Base-by-base conservation (phyloP, 441 rosid genomes). In the Populus hybrid region DNA sequence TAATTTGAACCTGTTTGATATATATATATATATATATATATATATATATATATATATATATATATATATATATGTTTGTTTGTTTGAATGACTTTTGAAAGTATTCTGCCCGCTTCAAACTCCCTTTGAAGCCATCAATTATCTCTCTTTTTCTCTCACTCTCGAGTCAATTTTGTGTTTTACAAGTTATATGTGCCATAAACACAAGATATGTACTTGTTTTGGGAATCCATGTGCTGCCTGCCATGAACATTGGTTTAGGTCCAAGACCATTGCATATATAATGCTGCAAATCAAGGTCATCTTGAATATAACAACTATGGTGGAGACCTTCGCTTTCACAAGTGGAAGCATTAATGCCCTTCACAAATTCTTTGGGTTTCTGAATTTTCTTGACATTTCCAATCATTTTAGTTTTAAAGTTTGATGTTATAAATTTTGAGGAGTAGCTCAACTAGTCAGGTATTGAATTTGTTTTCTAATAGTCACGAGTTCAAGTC, bases 361-460 rank as follows among this genome's bases (percentile, higher is more conserved):
- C 42, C 42, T 38, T 38, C 11, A 38, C 11, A 38, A 14, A 3
- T 45, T 45, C 12, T 14, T 45, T 38, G 3, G 42, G 9, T 38
- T 2, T 38, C 1, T 42, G 5, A 3, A 12, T 42, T 42, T 12
- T 12, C 20, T 0, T 4, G 18, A 12, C 2, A 45, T 45, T 4
- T 12, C 3, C 7, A 4, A 3, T 45, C 7, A 45, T 20, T 45
- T 12, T 45, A 7, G 0, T 4, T 14, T 1, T 45, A 4, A 45
- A 45, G 56, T 14, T 45, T 14, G 18, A 45, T 45, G 6, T 33
- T 0, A 33, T 33, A 33, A 33, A 33, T 1, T 6, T 6, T 31
- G 0, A 6, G 0, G 0, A 3, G 0, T 33, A 33, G 0, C 1
- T 33, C 0, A 33, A 33, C 1, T 6, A 0, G 0, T 33, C 0